Base-by-base conservation (phyloP, 768 basidiomycete genomes). In the Amanita muscaria region DNA sequence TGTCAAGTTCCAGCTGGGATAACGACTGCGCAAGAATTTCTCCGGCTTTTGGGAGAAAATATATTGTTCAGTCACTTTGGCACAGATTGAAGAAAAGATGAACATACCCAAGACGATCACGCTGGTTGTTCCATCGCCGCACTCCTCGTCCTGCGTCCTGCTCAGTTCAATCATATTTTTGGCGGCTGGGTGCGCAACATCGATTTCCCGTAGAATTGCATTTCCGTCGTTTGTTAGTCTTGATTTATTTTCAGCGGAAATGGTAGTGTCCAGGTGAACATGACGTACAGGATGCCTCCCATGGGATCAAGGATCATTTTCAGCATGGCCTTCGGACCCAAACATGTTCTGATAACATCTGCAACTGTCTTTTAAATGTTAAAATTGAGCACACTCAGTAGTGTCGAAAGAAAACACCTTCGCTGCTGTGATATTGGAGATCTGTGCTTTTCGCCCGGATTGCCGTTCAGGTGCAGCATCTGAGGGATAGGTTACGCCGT, bases 301-400 rank as follows among this genome's bases (percentile, higher is more conserved):
- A 99, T 98, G 1, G 93, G 93, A 68, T 98, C 94, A 34, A 97
- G 67, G 54, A 98, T 96, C 96, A 99, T 98, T 74, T 98, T 99
- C 42, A 98, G 70, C 96, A 98, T 98, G 32, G 96, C 83, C 59
- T 96, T 94, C 1, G 94, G 94, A 1, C 93, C 96, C 27, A 98
- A 64, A 76, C 96, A 98, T 50, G 94, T 98, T 49, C 94, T 66
- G 55, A 98, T 97, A 4, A 99, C 93, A 73, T 98, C 96, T 50
- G 94, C 91, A 1, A 98, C 92, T 7, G 91, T 96, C 92, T 93
- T 47, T 16, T 45, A 11, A 22, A 18, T 11, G 51, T 43, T 14
- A 41, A 46, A 33, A 45, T 40, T 44, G 24, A 22, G 25, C 23
- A 9, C 24, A 27, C 14, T 23, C 14, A 27, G 29, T 23, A 24